Percentiles rank a stretch among this genome's conserved stretches.
Conservation (phyloP, 495 filamentous ascomycete genomes). For the Annulohypoxylon moriforme region DNA sequence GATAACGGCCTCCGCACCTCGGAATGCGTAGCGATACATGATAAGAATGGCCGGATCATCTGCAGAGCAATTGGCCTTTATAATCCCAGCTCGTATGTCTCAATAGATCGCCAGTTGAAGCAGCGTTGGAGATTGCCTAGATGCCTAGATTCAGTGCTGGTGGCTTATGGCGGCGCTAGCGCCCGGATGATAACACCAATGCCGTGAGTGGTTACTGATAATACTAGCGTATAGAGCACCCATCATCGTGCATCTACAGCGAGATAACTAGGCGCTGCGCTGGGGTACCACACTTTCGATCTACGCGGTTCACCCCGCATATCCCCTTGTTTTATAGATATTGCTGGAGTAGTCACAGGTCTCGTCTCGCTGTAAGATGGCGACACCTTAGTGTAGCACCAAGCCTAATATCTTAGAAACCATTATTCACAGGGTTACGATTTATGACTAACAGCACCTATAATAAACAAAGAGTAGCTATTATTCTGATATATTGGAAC, state of each 20-base stretch:
- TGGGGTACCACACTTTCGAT: slow-evolving; percentile 25
- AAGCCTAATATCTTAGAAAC: background rate
- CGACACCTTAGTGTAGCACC: slow-evolving; percentile 20
- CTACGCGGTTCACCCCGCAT: slow-evolving; percentile 40
- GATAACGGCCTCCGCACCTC: slow-evolving; percentile 41
- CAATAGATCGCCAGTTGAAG: slow-evolving; percentile 15
- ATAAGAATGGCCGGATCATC: slow-evolving; percentile 30
- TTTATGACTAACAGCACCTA: slow-evolving; percentile 29
- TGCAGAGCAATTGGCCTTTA: slow-evolving; percentile 29
- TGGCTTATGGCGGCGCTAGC: slow-evolving; percentile 19
- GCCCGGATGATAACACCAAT: slow-evolving; percentile 39
- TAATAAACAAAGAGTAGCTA: background rate
- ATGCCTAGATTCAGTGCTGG: background rate
- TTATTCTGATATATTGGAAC: background rate
- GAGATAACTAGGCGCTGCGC: slow-evolving; percentile 15
- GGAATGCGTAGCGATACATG: slow-evolving; percentile 14
- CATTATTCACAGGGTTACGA: slow-evolving; percentile 32
- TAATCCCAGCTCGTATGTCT: slow-evolving; percentile 1
- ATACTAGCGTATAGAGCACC: slow-evolving; percentile 41
- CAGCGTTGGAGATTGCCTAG: slow-evolving; percentile 25
- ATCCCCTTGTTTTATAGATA: background rate
- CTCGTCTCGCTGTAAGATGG: slow-evolving; percentile 5
- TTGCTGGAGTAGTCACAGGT: slow-evolving; percentile 12
- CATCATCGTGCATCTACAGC: slow-evolving; percentile 28
- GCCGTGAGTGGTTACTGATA: slow-evolving; percentile 45